phyloP scores from a whole-genome alignment of 2,329 filamentous ascomycete species.

The Cladosporium sp. region DNA sequence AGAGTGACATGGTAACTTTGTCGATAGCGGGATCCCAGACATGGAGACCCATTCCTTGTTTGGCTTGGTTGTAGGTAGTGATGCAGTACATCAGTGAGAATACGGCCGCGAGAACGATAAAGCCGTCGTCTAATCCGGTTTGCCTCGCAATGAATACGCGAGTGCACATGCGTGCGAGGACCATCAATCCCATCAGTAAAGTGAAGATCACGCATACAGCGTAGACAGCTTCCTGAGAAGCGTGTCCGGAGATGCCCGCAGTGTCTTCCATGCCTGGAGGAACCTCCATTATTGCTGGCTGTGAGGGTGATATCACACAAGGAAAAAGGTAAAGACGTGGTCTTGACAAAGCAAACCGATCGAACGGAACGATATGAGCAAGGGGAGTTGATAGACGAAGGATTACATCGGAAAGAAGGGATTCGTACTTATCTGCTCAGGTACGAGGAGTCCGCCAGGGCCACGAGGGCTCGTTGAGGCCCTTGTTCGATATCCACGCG shows the following conservation, averaged over 20 bases:
- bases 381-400: background rate
- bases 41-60: conserved; percentile 11
- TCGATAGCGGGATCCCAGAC: conserved; percentile 12
- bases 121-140: conserved; percentile 11
- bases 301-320: background rate
- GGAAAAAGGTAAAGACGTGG: background rate
- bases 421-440: conserved; percentile 3
- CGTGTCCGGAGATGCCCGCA: conserved; percentile 9
- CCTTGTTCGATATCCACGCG: background rate
- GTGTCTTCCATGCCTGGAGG: conserved; percentile 8
- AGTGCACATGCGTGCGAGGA: conserved; percentile 13
- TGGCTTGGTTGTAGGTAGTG: conserved; percentile 8
- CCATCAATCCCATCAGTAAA: conserved; percentile 11
- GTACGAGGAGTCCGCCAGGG: conserved; percentile 1
- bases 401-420: background rate
- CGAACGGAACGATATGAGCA: conserved; percentile 3
- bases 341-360: background rate
- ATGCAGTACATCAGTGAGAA: conserved; percentile 15
- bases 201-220: conserved; percentile 12
- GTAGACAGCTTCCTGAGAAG: conserved; percentile 9
- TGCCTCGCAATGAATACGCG: conserved; percentile 11
- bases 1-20: background rate
- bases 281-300: conserved; percentile 1
- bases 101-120: conserved; percentile 1
- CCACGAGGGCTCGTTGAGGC: conserved; percentile 14